A percentile compares a stretch with the other conserved stretches of the same genome.
phyloP scores from a whole-genome alignment of 768 basidiomycete genomes.

The Cystobasidium onofrii region DNA sequence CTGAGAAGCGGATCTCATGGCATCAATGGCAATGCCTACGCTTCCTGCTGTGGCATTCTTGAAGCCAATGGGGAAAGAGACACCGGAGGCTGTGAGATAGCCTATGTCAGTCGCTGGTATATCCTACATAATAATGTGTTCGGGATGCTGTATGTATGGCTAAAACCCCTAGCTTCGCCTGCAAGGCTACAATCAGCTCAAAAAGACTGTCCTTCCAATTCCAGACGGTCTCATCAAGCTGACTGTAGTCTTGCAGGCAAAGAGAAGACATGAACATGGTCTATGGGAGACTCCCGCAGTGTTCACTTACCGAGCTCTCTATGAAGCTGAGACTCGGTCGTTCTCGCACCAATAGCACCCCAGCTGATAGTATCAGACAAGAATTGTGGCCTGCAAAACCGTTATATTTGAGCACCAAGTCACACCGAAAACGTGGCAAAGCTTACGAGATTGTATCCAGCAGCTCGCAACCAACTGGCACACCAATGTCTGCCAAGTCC shows the following conservation, averaged over 20 bases:
- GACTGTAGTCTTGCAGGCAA: background rate
- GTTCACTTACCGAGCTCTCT: constrained; percentile 58
- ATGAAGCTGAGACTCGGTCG: constrained; percentile 94
- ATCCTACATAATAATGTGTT: too few species aligned
- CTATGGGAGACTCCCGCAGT: too few species aligned
- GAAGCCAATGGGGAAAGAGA: constrained; percentile 95
- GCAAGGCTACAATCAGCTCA: too few species aligned
- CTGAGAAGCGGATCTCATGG: constrained; percentile 82
- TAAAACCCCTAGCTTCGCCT: too few species aligned
- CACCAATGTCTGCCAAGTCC: constrained; percentile 76
- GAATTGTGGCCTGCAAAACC: constrained; percentile 36
- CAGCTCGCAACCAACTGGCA: constrained; percentile 90
- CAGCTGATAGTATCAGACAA: constrained; percentile 61
- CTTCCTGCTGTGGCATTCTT: constrained; percentile 96
- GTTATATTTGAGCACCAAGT: background rate
- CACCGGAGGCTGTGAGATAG: constrained; percentile 59
- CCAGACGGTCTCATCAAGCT: too few species aligned
- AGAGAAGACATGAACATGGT: too few species aligned
- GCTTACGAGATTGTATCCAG: constrained; percentile 56
- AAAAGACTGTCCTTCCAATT: too few species aligned
- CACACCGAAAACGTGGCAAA: background rate
- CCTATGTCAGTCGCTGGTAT: background rate
- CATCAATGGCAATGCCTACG: constrained; percentile 85
- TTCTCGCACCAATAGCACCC: constrained; percentile 95
- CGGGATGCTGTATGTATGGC: too few species aligned